Base-by-base conservation (phyloP, 805 yeast genomes). In the Lipomyces yamanashiensis region DNA sequence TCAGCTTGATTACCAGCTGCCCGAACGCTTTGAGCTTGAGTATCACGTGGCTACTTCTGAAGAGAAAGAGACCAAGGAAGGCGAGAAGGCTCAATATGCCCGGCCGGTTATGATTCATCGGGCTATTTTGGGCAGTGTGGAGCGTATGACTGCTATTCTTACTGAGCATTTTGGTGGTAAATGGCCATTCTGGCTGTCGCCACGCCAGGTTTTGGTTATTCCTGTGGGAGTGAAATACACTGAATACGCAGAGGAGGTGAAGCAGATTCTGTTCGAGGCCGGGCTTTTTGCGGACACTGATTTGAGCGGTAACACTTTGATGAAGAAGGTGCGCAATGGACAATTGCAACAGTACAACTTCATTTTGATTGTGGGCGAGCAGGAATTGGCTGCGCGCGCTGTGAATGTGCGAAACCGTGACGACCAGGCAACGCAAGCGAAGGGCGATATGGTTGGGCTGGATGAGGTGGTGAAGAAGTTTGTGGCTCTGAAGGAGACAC, bases 141-240 rank as follows among this genome's bases (percentile, higher is more conserved):
- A 95, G 84, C 90, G 99, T 84, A 92, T 95, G 98, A 90, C 97
- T 68, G 99, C 98, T 68, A 93, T 95, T 72, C 86, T 95, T 78
- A 92, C 96, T 64, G 99, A 95, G 80, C 99, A 95, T 81, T 95
- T 83, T 80, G 97, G 92, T 75, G 99, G 99, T 74, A 95, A 92
- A 78, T 95, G 99, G 99, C 99, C 99, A 74, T 90, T 95, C 84
- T 95, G 99, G 99, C 84, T 95, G 76, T 92, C 98, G n/a, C 99
- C 99, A 74, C 89, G 99, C 82, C 99, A 95, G 81, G 85, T 93
- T 63, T 82, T 93, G 72, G 96, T 95, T 73, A 95, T 95, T 37
- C 99, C 99, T 71, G 98, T 95, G 72, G 98, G 97, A 74, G 96
- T 89, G 69, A 91, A 90, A 78, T 93, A 88, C 82, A 86, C 82